A percentile compares a stretch with the other conserved stretches of the same genome.
Evolutionary conservation across 176 grass and related monocot species (phyloP).

Genomic region (Tillandsia leiboldiana): DNA sequence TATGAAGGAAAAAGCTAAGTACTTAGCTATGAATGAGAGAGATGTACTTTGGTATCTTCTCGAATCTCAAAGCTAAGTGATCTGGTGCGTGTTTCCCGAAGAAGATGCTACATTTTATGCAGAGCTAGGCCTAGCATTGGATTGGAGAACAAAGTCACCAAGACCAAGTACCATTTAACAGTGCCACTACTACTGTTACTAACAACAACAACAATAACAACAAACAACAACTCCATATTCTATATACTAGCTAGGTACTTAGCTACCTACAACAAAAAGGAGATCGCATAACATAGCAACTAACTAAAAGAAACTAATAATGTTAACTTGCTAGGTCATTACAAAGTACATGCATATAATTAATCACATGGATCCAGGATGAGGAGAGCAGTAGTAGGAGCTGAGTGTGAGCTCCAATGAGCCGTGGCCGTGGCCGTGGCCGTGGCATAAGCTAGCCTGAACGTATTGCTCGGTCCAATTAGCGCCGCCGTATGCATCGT

Average conservation of each 20-base stretch:
- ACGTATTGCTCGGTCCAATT: not conserved
- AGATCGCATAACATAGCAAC: not conserved
- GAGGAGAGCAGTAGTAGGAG: not conserved
- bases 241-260: too few species aligned
- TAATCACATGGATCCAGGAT: not conserved
- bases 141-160: too few species aligned
- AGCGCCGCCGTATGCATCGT: not conserved
- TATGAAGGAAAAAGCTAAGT: too few species aligned
- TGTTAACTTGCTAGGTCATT: not conserved
- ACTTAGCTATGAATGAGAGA: too few species aligned
- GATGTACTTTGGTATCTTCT: not conserved
- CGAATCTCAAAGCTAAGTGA: not conserved
- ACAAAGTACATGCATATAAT: too few species aligned
- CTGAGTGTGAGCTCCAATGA: not conserved
- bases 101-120: not conserved
- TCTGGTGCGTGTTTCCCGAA: not conserved
- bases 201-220: too few species aligned
- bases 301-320: not conserved
- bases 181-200: too few species aligned
- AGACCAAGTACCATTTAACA: too few species aligned
- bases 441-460: not conserved
- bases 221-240: too few species aligned
- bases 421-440: not conserved
- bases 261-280: not conserved
- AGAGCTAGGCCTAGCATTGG: too few species aligned